phyloP scores from a whole-genome alignment of 257 asterid genomes.

The Linaria vulgaris region DNA sequence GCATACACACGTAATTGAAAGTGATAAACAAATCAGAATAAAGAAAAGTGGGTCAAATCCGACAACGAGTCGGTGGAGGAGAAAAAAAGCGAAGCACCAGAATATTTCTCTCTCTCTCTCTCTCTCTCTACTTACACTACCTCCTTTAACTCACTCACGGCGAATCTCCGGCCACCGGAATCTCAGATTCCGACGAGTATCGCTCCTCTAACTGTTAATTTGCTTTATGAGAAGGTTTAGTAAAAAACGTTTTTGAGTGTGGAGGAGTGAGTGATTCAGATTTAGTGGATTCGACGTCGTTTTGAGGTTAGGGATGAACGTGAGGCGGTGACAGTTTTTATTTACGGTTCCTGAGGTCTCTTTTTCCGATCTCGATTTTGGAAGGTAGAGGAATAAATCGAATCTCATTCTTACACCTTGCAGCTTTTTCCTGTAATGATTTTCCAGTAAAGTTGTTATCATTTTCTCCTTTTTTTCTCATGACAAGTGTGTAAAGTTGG shows the following conservation, averaged over 20 bases:
- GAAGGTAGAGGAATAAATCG: slow-evolving; percentile 39
- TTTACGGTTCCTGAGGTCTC: neutral
- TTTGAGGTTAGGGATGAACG: slow-evolving; percentile 3
- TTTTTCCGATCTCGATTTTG: slow-evolving; percentile 51
- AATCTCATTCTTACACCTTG: slow-evolving; percentile 36
- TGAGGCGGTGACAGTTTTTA: slow-evolving; percentile 13
- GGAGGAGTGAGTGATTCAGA: neutral
- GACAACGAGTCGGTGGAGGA: too few relatives aligned
- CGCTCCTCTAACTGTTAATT: too few relatives aligned
- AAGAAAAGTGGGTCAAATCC: slow-evolving; percentile 36
- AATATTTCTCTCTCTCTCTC: slow-evolving; percentile 7
- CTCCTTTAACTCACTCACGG: slow-evolving; percentile 25
- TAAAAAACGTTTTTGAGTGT: too few relatives aligned
- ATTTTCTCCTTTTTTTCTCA: slow-evolving; percentile 16
- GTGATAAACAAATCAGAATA: slow-evolving; percentile 53
- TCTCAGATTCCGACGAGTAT: neutral
- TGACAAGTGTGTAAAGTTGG: neutral
- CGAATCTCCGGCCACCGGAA: slow-evolving; percentile 40
- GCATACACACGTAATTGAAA: slow-evolving; percentile 57
- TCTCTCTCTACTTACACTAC: too few relatives aligned
- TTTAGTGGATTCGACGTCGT: neutral
- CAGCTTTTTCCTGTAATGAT: slow-evolving; percentile 43
- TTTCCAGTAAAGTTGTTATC: slow-evolving; percentile 35
- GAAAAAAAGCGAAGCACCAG: too few relatives aligned
- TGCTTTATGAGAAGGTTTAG: too few relatives aligned